Evolutionary conservation across 2,329 filamentous ascomycete species (phyloP), one percentile per base, ranked within the genome.

Genomic region (Cytospora piceicola): DNA sequence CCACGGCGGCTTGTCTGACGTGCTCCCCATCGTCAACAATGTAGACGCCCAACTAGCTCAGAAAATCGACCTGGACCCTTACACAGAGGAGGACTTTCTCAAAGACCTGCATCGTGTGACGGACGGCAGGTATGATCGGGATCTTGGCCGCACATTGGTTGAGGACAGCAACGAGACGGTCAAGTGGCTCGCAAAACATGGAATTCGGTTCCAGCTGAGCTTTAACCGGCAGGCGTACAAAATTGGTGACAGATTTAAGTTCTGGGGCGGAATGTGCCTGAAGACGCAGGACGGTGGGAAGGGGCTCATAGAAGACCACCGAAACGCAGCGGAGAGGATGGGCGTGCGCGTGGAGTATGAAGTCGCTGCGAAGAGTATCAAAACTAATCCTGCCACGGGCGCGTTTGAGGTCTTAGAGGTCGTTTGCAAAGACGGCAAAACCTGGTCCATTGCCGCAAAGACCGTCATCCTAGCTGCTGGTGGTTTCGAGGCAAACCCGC

Each of bases 191-290:
- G 79, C 79, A 1, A 68, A 72, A 56, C 79, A 85, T 51, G 87
- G 87, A 0, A 75, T 88, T 2, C 77, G 80, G 1, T 89, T 87
- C 70, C 81, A 86, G 71, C 76, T 90, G 3, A 84, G 82, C 2
- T 90, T 90, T 73, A 86, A 89, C 66, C 79, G 88, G 3, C 88
- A 91, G 71, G 85, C 88, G 0, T 91, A 88, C 72, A 78, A 87
- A 64, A 81, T 89, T n/a, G 78, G 85, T 59, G 86, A 84, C 0
- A 77, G 83, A 34, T 81, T 82, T 71, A 87, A 86, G 71, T 90
- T 90, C 72, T 90, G 88, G 88, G 88, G 88, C 14, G 88, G 88
- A 0, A 75, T 91, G 72, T 80, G 78, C n/a, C 74, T 90, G 39
- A 87, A 82, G 71, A 86, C 84, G 0, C 71, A 84, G 59, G 83